Evolutionary conservation across 257 asterid genomes (phyloP), one percentile per base, ranked within the genome.

Genomic region (Echium plantagineum): DNA sequence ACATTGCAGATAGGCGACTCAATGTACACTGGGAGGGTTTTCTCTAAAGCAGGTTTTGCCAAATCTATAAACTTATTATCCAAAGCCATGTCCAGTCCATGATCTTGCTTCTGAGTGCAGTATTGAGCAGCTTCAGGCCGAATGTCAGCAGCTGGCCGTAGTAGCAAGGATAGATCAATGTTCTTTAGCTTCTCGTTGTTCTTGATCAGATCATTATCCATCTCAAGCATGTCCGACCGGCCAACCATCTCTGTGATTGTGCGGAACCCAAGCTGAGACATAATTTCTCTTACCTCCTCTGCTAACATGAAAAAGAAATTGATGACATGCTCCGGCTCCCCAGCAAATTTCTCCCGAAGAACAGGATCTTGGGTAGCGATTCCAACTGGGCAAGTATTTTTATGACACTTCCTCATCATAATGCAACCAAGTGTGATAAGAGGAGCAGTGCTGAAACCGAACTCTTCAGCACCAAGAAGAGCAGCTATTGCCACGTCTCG

Each of bases 401-500:
- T 89, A 63, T 93, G 99, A 79, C 99, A 93, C 84, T 93, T 93
- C 15, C 97, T 73, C 97, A 93, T 93, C 99, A 93, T 93, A 71
- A 93, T 89, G 83, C 99, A 93, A 58, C 99, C 99, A 16, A 93
- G 86, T 0, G 94, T 86, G 66, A 93, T 93, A 61, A 93, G 95
- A 55, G 99, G 99, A 55, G 97, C 99, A 21, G 99, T 93, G 81
- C 97, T 93, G 69, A 93, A 93, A 68, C 97, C 99, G 17, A 93
- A 93, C 81, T 93, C 99, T 83, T 93, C 99, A 0, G 99, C 99
- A 65, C 99, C 99, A 68, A 93, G 97, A 70, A 93, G 96, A 7
- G 97, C 94, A 42, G 97, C 99, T 61, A 93, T 74, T 42, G 95
- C 99, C 26, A 93, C 99, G 66, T 93, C 99, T 70, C 97, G 77